Evolutionary conservation across 2,329 filamentous ascomycete genomes (phyloP).

Genomic region (Mariannaea sp.): DNA sequence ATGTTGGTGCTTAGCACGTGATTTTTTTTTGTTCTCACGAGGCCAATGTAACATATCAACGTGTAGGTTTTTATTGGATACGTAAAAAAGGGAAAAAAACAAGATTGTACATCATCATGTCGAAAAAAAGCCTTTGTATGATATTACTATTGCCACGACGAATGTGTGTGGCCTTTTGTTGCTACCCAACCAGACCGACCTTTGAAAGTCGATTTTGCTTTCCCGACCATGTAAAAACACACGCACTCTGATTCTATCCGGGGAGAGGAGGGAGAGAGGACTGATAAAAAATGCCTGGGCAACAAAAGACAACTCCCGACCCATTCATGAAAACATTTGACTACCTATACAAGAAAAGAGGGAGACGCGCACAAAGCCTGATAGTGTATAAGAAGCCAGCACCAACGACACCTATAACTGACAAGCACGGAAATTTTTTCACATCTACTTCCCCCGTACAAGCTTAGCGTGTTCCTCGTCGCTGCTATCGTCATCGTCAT

Average conservation of each 20-base stretch:
- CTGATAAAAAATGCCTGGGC: not conserved
- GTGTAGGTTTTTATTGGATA: no score
- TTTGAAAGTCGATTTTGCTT: slow-evolving; percentile 14
- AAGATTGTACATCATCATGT: slow-evolving; percentile 23
- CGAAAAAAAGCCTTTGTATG: slow-evolving; percentile 9
- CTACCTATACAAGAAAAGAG: slow-evolving; percentile 29
- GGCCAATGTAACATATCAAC: no score
- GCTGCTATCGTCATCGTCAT: slow-evolving; percentile 38
- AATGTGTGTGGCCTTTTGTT: slow-evolving; percentile 6
- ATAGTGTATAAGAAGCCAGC: not conserved
- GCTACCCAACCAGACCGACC: not conserved
- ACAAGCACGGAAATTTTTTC: slow-evolving; percentile 28
- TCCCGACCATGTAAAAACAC: slow-evolving; percentile 12
- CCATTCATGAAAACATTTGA: slow-evolving; percentile 29
- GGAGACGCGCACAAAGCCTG: slow-evolving; percentile 2
- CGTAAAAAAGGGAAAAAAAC: not conserved
- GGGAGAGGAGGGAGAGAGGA: no score
- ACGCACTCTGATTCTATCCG: slow-evolving; percentile 6
- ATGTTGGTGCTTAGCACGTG: slow-evolving; percentile 43
- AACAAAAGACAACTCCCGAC: slow-evolving; percentile 18
- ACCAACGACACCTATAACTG: not conserved
- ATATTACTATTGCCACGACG: slow-evolving; percentile 2
- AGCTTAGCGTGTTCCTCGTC: slow-evolving; percentile 60
- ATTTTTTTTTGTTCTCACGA: no score
- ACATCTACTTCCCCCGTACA: slow-evolving; percentile 51